Conservation (phyloP, 1,284 basidiomycete species). For the Sanghuangporus weigelae region DNA sequence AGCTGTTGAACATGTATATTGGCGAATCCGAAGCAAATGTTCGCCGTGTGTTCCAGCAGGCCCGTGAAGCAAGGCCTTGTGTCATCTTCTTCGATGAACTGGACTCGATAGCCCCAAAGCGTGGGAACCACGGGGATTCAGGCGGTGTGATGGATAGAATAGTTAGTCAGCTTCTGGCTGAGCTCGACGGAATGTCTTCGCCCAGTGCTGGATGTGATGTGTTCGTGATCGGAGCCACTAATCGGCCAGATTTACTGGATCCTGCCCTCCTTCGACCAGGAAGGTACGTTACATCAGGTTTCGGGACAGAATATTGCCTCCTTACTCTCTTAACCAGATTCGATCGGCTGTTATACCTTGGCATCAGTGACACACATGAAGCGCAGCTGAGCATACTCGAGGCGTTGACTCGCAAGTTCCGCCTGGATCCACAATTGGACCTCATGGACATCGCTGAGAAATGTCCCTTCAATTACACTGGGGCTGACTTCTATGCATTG, state of each 20-base stretch:
- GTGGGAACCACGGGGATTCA: constrained; percentile 92
- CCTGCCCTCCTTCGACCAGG: constrained; percentile 91
- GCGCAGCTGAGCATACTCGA: constrained; percentile 86
- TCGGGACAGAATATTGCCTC: not conserved
- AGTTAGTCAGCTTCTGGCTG: constrained; percentile 92
- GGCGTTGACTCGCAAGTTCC: constrained; percentile 92
- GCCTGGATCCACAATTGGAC: constrained; percentile 66
- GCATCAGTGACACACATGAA: constrained; percentile 84
- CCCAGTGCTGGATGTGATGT: constrained; percentile 62
- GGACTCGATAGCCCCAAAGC: constrained; percentile 93
- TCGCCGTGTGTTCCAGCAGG: constrained; percentile 86
- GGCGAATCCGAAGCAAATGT: constrained; percentile 98
- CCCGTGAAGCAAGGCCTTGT: constrained; percentile 85
- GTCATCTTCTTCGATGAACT: constrained; percentile 99
- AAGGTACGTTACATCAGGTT: constrained; percentile 41
- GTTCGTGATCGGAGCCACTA: constrained; percentile 97
- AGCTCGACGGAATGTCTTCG: constrained; percentile 88
- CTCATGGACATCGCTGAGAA: constrained; percentile 64
- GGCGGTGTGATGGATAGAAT: constrained; percentile 98
- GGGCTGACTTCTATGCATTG: constrained; percentile 97
- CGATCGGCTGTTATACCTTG: constrained; percentile 95
- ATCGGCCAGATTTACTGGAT: constrained; percentile 93
- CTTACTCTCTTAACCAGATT: constrained; percentile 53
- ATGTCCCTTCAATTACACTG: constrained; percentile 93
- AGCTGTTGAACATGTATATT: constrained; percentile 97